A percentile compares a stretch with the other conserved stretches of the same genome.
Evolutionary conservation across 345 rosid genomes (phyloP).

Genomic region (Reutealis trisperma): DNA sequence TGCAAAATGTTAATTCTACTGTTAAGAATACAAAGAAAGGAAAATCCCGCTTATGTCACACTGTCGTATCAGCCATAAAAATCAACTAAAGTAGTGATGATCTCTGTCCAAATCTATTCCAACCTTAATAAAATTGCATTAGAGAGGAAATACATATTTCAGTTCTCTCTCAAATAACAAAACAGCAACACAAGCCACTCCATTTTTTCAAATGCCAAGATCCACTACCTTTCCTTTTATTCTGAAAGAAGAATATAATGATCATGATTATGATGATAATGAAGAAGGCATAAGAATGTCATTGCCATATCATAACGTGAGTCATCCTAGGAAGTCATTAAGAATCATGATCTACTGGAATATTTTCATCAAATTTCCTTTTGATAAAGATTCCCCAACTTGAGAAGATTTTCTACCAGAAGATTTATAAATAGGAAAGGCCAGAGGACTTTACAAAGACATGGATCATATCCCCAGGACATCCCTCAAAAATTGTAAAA

Average conservation of each 20-base stretch:
- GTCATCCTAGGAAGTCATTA: not conserved
- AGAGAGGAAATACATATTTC: no score
- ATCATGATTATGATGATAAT: no score
- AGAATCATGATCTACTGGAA: not conserved
- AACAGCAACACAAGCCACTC: no score
- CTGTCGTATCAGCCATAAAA: not conserved
- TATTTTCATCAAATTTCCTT: not conserved
- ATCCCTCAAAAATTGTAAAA: slow-evolving; percentile 9
- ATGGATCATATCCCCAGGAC: not conserved
- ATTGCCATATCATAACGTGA: not conserved
- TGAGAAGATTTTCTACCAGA: not conserved
- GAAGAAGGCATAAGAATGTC: not conserved
- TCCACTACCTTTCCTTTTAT: not conserved
- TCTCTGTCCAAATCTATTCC: no score
- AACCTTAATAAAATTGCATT: no score
- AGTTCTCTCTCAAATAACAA: no score
- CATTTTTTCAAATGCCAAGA: not conserved
- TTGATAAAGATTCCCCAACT: slow-evolving; percentile 8
- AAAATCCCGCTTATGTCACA: no score
- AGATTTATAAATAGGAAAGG: slow-evolving; percentile 11
- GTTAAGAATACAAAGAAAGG: no score
- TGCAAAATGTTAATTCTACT: no score
- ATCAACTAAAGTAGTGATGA: no score
- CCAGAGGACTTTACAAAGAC: not conserved
- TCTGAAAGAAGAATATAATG: not conserved